Evolutionary conservation across 164 flowering plant genomes (phyloP).

Genomic region (Chimonanthus salicifolius): DNA sequence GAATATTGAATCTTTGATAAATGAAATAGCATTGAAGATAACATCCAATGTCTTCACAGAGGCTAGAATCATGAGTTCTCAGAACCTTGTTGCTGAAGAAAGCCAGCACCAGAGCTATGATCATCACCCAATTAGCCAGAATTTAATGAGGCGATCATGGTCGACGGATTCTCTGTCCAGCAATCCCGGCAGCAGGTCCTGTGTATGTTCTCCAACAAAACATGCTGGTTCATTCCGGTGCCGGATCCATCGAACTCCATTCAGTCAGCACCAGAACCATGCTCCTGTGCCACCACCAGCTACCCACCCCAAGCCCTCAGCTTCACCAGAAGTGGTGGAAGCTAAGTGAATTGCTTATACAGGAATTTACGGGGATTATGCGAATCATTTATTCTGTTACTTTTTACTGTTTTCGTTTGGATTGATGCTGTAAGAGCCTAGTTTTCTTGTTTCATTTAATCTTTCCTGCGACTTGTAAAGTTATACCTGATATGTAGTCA

Average conservation of each 20-base stretch:
- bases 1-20: not conserved
- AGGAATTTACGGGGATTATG: not conserved
- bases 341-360: not conserved
- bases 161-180: conserved; percentile 16
- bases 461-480: too few relatives aligned
- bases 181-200: conserved; percentile 2
- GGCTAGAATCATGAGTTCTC: not conserved
- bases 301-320: not conserved
- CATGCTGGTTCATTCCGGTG: conserved; percentile 21
- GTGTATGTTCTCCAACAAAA: conserved; percentile 18
- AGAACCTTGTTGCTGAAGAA: not conserved
- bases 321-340: not conserved
- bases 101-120: not conserved
- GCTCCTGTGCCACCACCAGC: not conserved
- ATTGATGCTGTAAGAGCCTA: too few relatives aligned
- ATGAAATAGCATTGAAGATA: not conserved
- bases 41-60: not conserved
- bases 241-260: conserved; percentile 10
- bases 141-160: conserved; percentile 12
- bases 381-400: too few relatives aligned
- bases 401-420: not conserved
- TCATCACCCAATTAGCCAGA: not conserved
- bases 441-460: too few relatives aligned
- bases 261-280: not conserved
- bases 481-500: too few relatives aligned